Conservation (phyloP, 2,329 filamentous ascomycete genomes). For the Pseudovirgaria hyperparasitica region DNA sequence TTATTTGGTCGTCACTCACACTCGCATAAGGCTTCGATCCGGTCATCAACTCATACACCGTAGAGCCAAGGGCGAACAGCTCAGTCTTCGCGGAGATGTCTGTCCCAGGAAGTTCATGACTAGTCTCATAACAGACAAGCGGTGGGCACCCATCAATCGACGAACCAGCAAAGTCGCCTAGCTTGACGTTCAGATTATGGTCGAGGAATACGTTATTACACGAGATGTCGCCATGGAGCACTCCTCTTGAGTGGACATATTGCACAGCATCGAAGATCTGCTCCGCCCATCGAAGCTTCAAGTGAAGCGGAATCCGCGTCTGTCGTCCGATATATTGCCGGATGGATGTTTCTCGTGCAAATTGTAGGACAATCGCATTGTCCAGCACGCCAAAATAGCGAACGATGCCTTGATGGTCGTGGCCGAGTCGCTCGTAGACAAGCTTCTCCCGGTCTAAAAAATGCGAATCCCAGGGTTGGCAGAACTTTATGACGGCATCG, state of each 20-base stretch:
- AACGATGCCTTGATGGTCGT: slow-evolving; percentile 2
- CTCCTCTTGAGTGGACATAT: slow-evolving; percentile 3
- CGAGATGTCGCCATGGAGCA: slow-evolving; percentile 5
- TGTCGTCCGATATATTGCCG: slow-evolving; percentile 2
- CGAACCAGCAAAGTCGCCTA: slow-evolving; percentile 5
- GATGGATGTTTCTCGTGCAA: slow-evolving; percentile 1
- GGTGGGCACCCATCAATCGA: slow-evolving; percentile 3
- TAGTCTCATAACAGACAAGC: slow-evolving; percentile 4
- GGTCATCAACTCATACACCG: slow-evolving; percentile 6
- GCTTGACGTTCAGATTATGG: slow-evolving; percentile 3
- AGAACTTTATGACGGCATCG: no score
- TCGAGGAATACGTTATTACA: slow-evolving; percentile 6
- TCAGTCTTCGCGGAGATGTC: slow-evolving; percentile 3
- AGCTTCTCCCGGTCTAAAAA: slow-evolving; percentile 2
- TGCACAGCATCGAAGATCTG: slow-evolving; percentile 2
- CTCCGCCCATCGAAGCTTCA: slow-evolving; percentile 3
- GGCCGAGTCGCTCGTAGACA: slow-evolving; percentile 2
- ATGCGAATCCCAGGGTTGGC: no score
- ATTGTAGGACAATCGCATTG: slow-evolving; percentile 3
- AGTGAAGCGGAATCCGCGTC: slow-evolving; percentile 1
- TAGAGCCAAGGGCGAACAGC: slow-evolving; percentile 7
- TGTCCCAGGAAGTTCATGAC: slow-evolving; percentile 1
- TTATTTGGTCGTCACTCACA: slow-evolving; percentile 2
- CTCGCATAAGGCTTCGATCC: slow-evolving; percentile 3
- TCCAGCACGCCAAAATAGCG: slow-evolving; percentile 1